These are phyloP conservation scores for Sonneratia caseolaris DNA, from an alignment of 345 rosid species.

Conservation along the genomic window DNA sequence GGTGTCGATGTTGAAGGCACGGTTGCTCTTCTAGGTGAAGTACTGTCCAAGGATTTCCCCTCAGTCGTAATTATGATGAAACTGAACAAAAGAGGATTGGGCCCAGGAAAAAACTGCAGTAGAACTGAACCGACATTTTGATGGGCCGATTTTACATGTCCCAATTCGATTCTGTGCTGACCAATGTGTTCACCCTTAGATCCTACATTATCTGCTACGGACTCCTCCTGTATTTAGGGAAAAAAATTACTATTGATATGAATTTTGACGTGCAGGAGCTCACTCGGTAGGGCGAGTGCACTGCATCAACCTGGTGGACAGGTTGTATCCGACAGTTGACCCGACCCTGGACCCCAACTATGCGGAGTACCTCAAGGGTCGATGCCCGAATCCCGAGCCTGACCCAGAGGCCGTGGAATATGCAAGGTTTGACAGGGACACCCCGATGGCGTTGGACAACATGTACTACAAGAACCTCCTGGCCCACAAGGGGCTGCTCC, in stretches of 20 bases:
- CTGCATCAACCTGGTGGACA: conserved; percentile 55
- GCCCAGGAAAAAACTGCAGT: background rate
- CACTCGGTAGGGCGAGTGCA: conserved; percentile 88
- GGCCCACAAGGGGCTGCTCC: conserved; percentile 56
- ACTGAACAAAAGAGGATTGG: background rate
- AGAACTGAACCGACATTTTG: background rate
- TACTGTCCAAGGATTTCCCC: background rate
- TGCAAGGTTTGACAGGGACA: conserved; percentile 60
- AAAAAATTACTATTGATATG: background rate
- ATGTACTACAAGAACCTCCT: conserved; percentile 52
- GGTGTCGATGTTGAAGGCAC: conserved; percentile 60
- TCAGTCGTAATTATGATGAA: background rate
- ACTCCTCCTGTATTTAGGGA: too few relatives aligned
- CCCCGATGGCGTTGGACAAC: conserved; percentile 80
- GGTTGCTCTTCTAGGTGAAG: conserved; percentile 56
- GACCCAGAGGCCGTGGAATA: conserved; percentile 46
- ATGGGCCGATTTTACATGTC: background rate
- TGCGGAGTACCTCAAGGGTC: conserved; percentile 48
- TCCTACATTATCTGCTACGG: too few relatives aligned
- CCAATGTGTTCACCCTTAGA: too few relatives aligned
- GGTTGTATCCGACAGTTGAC: conserved; percentile 66
- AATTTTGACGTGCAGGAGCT: conserved; percentile 33
- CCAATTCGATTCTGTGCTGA: background rate
- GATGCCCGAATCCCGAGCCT: conserved; percentile 57
- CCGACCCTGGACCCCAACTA: conserved; percentile 52